Evolutionary conservation across 768 basidiomycete genomes (phyloP).

Genomic region (Pulveroboletus ravenelii): DNA sequence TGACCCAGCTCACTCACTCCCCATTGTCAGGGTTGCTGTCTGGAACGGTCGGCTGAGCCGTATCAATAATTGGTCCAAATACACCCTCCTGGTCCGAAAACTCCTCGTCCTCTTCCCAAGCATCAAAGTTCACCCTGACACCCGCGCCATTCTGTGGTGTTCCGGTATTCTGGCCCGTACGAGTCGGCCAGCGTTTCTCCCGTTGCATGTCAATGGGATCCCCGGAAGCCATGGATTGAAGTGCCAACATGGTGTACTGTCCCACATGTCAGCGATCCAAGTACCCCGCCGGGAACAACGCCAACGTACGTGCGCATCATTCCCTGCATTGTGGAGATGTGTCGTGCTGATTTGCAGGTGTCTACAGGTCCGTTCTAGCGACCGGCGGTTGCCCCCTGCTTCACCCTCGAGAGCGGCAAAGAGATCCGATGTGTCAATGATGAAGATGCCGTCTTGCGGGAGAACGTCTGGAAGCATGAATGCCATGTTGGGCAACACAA

Average conservation of each 20-base stretch:
- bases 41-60: neutral
- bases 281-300: neutral
- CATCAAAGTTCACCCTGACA: conserved; percentile 53
- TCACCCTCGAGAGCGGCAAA: conserved; percentile 73
- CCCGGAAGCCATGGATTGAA: conserved; percentile 70
- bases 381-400: conserved; percentile 43
- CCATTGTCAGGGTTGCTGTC: conserved; percentile 3
- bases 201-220: conserved; percentile 71
- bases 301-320: conserved; percentile 69
- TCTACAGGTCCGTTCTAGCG: conserved; percentile 57
- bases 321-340: conserved; percentile 79
- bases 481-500: conserved; percentile 47
- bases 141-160: conserved; percentile 24
- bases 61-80: conserved; percentile 23
- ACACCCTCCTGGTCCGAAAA: conserved; percentile 43
- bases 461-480: conserved; percentile 54
- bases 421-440: conserved; percentile 70
- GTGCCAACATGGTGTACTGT: conserved; percentile 66
- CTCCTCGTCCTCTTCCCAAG: conserved; percentile 54
- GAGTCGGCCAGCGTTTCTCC: conserved; percentile 74
- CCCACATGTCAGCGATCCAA: neutral
- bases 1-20: neutral
- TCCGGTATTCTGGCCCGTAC: conserved; percentile 30
- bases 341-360: conserved; percentile 55
- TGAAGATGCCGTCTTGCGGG: conserved; percentile 51